phyloP scores from a whole-genome alignment of 2,329 filamentous ascomycete genomes.

The Colletotrichum sansevieriae region DNA sequence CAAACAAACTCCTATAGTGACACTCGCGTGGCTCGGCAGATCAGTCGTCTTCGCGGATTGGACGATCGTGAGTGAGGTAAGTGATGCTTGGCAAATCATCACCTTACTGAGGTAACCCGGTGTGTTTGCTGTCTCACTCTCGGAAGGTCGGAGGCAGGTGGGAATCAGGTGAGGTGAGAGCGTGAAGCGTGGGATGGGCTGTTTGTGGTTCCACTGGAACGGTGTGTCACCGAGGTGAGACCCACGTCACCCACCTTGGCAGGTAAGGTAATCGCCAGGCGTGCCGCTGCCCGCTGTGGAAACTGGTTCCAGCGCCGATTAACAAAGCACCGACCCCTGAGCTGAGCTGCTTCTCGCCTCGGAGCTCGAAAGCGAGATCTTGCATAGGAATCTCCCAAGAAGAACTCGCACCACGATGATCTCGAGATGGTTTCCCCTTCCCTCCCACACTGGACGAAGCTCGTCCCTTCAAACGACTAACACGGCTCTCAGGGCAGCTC shows the following conservation, averaged over 20 bases:
- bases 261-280: background rate
- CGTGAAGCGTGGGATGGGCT: slow-evolving; percentile 19
- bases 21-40: slow-evolving; percentile 30
- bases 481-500: background rate
- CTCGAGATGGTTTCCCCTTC: background rate
- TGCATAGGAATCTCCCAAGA: slow-evolving; percentile 10
- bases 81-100: slow-evolving; percentile 8
- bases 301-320: slow-evolving; percentile 8
- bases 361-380: slow-evolving; percentile 1
- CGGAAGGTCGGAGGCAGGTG: slow-evolving; percentile 21
- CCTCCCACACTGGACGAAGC: slow-evolving; percentile 18
- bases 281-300: slow-evolving; percentile 8
- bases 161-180: slow-evolving; percentile 31
- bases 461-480: background rate
- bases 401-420: slow-evolving; percentile 1
- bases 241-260: background rate
- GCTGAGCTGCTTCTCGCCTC: too few relatives aligned
- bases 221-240: slow-evolving; percentile 1
- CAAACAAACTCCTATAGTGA: slow-evolving; percentile 14
- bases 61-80: slow-evolving; percentile 6
- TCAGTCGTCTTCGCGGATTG: slow-evolving; percentile 18
- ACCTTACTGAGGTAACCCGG: background rate
- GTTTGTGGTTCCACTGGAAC: slow-evolving; percentile 36
- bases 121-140: slow-evolving; percentile 12
- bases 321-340: background rate